Evolutionary conservation across 2,329 filamentous ascomycete species (phyloP), one percentile per base, ranked within the genome.

Genomic region (Pseudogymnoascus sp.): DNA sequence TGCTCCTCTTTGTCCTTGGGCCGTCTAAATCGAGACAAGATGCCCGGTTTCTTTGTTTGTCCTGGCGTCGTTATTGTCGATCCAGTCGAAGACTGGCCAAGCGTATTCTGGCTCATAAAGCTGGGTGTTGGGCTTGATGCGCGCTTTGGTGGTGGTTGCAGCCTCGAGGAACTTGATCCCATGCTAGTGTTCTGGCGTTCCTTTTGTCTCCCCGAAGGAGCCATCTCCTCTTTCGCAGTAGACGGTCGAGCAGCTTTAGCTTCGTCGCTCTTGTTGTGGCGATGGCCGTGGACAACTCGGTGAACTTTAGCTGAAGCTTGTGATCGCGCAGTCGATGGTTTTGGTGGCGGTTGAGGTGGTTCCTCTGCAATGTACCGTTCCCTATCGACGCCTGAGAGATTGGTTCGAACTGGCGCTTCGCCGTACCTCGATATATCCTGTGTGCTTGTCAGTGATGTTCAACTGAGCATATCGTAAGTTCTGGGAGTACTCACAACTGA

Each of bases 91-190:
- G 31, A 26, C 56, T 60, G 56, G 14, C 56, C 56, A 8, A 60
- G 22, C 4, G 43, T 50, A 50, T 50, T 38, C 56, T 50, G 43
- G 71, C 88, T 91, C 68, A 83, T 84, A 43, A 84, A 80, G 74
- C 90, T 95, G 6, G 92, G 89, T 0, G 91, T 90, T 26, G 93
- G 91, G 75, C 93, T 96, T 65, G 89, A 84, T 11, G 90, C 87
- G 67, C 92, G 87, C 68, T 78, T 81, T 71, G 64, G 67, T 70
- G 59, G 71, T 78, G 31, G 72, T 71, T 31, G 79, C 75, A 77
- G 35, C 76, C 79, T 63, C 12, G 43, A 28, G 6, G 43, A n/a
- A n/a, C 24, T 26, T 14, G 38, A 43, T 12, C 40, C 19, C 10
- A 6, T 24, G 41, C 41, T 14, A 2, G 41, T 46, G 43, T 50